Base-by-base conservation (phyloP, 371 early-diverging fungal genomes). In the Coemansia sp. region DNA sequence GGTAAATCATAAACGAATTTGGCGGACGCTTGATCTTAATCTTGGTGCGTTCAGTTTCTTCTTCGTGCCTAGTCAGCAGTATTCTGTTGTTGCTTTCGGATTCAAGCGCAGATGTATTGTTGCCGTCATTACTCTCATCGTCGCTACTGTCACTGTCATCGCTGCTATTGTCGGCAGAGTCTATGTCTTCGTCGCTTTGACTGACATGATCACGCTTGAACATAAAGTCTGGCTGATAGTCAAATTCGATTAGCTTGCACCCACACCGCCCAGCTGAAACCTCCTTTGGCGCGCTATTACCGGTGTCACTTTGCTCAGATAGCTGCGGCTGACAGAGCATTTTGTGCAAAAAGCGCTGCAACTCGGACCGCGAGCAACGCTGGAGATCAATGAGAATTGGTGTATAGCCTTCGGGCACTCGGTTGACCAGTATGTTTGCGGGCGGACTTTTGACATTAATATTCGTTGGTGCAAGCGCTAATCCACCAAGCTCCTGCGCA, bases 21-120 rank as follows among this genome's bases (percentile, higher is more conserved):
- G 73, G 74, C 42, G 77, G 74, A 5, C 77, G 62, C 64, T 77
- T 77, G 55, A 76, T 76, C 29, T 62, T 72, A 24, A 76, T 76
- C 31, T 59, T 59, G 13, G 64, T 65, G 8, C 60, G 62, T 51
- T 69, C 72, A 8, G 60, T 59, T 26, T 59, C 66, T 42, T 21
- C 31, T 52, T 71, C 11, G 29, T 45, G 16, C 22, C 48, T 31
- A 51, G 42, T 13, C 56, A 27, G 40, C 11, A 57, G n/a, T 47
- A 18, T 55, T 50, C 45, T 60, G 29, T 8, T 27, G 50, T 1
- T 59, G 51, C 29, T 16, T 24, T 48, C 52, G 6, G 52, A 21
- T 8, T 40, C 48, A 8, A 42, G 58, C 5, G 18, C 59, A 16
- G 13, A 11, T 24, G 27, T 14, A 13, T 31, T 5, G 37, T 11